These are phyloP conservation scores for Porodaedalea pini DNA, from an alignment of 1,284 basidiomycete genomes.

Conservation along the genomic window DNA sequence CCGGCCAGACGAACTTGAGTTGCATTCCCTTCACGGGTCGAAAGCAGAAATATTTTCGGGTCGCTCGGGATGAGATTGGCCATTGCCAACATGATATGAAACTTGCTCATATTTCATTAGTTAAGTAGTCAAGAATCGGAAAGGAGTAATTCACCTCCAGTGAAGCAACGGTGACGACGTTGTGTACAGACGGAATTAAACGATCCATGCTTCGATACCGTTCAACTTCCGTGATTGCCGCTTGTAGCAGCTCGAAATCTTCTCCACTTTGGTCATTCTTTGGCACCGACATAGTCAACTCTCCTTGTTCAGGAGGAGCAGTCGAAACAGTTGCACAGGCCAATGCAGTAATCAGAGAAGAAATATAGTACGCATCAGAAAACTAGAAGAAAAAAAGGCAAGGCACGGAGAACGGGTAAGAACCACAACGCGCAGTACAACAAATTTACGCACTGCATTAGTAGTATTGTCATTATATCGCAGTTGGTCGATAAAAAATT, in stretches of 20 bases:
- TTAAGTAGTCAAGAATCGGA: not conserved
- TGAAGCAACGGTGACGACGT: slow-evolving; percentile 87
- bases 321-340: slow-evolving; percentile 75
- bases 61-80: slow-evolving; percentile 83
- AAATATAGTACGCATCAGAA: slow-evolving; percentile 90
- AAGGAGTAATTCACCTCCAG: slow-evolving; percentile 63
- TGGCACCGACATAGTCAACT: slow-evolving; percentile 66
- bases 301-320: slow-evolving; percentile 71
- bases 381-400: slow-evolving; percentile 46
- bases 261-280: slow-evolving; percentile 60
- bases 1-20: slow-evolving; percentile 88
- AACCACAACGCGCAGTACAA: not conserved
- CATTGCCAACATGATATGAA: slow-evolving; percentile 76
- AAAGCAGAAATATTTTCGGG: slow-evolving; percentile 77
- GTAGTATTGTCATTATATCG: slow-evolving; percentile 94
- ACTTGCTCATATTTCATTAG: slow-evolving; percentile 43
- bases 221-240: slow-evolving; percentile 79
- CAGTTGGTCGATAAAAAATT: slow-evolving; percentile 87
- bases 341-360: slow-evolving; percentile 80
- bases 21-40: slow-evolving; percentile 93
- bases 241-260: slow-evolving; percentile 64
- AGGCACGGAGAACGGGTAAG: slow-evolving; percentile 7
- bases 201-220: slow-evolving; percentile 93
- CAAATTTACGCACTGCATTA: slow-evolving; percentile 62
- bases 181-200: slow-evolving; percentile 92